These are phyloP conservation scores for Blepharisma undulans DNA, from an alignment of 169 alveolate genomes.

Conservation along the genomic window DNA sequence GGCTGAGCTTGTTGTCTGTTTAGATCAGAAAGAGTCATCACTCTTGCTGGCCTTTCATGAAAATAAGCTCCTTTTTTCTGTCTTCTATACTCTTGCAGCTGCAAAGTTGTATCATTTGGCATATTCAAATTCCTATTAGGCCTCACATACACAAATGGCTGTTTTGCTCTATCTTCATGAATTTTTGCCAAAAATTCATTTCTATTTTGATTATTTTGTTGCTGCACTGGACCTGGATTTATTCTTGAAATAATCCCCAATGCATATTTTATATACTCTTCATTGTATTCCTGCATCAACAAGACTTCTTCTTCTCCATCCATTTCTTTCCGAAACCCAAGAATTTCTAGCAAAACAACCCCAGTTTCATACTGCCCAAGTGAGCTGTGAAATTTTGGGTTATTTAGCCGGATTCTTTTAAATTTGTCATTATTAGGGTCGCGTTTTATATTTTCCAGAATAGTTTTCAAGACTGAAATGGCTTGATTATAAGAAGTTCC, in stretches of 20 bases:
- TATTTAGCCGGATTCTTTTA: neutral
- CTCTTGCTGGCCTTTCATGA: neutral
- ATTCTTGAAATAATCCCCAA: neutral
- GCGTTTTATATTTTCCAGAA: neutral
- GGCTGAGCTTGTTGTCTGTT: neutral
- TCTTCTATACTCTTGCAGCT: neutral
- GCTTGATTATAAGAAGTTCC: slow-evolving; percentile 19
- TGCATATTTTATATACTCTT: neutral
- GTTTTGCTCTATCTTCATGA: neutral
- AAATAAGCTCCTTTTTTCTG: neutral
- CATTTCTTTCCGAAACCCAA: slow-evolving; percentile 8
- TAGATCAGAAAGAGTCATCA: slow-evolving; percentile 10
- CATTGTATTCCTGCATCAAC: neutral
- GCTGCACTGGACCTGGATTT: neutral
- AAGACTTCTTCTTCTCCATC: neutral
- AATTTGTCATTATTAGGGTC: neutral
- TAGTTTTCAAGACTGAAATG: neutral
- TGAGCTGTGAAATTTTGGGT: slow-evolving; percentile 22
- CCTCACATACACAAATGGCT: neutral
- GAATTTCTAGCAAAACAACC: neutral
- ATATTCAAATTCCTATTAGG: neutral
- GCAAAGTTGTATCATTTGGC: neutral
- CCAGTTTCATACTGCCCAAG: slow-evolving; percentile 15
- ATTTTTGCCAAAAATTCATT: neutral
- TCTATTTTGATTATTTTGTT: neutral